Base-by-base conservation (phyloP, 169 alveolate species). In the Plasmodium billcollinsi region DNA sequence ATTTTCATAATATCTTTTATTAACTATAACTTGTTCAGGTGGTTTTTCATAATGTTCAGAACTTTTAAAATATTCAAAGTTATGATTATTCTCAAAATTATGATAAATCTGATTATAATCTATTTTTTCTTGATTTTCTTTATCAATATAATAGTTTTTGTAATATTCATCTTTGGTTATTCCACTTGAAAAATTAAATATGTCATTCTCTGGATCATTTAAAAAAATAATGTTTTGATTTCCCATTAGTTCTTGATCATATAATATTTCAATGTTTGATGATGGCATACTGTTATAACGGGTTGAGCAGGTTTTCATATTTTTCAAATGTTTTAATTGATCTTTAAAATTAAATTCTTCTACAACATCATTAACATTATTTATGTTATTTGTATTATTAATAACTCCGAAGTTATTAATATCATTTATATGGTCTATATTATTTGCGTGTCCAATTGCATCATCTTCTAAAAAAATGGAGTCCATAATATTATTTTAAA, bases 241-340 rank as follows among this genome's bases (percentile, higher is more conserved):
- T 33, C 4, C 67, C 58, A 56, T 45, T 11, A 69, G 24, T 29
- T 54, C 67, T 11, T 66, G 43, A 21, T 15, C 45, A 43, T 24
- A 59, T 2, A 66, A 9, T 29, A 52, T 24, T 39, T 78, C 58
- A 12, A 5, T 20, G 45, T 59, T 78, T 20, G 62, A 18, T 21
- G 78, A 50, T 43, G 59, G 49, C 12, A 29, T 26, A 8, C 72
- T 58, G 7, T 62, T 65, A 50, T 50, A 66, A 52, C 21, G 4
- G 1, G 75, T 66, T 18, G 89, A 78, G 66, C 39, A 78, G 5
- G 80, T 50, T 33, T 65, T 67, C 71, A 78, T 14, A 12, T 78
- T 50, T 45, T 21, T 15, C 45, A 66, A 45, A 26, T 66, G 14
- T 20, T 66, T 12, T 7, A 50, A 29, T 4, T 78, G 49, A 15